Conservation (phyloP, 2,329 filamentous ascomycete species). For the Aspergillus quadricinctus region DNA sequence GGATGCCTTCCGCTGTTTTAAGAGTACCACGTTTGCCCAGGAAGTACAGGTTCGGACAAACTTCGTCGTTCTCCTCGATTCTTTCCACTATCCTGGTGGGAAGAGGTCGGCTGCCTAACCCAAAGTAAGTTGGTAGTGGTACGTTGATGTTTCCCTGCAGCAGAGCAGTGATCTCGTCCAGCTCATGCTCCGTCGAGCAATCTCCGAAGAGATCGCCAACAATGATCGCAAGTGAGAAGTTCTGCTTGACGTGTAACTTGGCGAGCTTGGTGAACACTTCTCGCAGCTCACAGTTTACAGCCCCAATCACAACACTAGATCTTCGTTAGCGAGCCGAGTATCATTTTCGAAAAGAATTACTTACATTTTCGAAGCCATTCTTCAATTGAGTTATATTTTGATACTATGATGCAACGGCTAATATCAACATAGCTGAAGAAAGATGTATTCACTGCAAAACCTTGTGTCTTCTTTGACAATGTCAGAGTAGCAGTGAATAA, state of each 20-base stretch:
- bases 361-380: conserved; percentile 58
- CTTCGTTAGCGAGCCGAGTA: conserved; percentile 13
- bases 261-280: conserved; percentile 75
- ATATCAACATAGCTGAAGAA: conserved; percentile 1
- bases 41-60: conserved; percentile 88
- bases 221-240: conserved; percentile 79
- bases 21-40: conserved; percentile 81
- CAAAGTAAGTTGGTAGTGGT: conserved; percentile 86
- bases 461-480: neutral
- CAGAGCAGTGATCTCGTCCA: conserved; percentile 61
- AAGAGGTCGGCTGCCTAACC: conserved; percentile 68
- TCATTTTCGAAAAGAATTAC: conserved; percentile 11
- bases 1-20: conserved; percentile 84
- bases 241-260: conserved; percentile 78
- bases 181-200: conserved; percentile 43
- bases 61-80: conserved; percentile 65
- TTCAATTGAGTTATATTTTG: neutral
- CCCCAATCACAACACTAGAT: conserved; percentile 67
- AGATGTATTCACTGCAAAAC: neutral
- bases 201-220: conserved; percentile 76
- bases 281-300: conserved; percentile 72
- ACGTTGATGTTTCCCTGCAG: conserved; percentile 68
- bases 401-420: conserved; percentile 10
- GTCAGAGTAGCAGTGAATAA: neutral
- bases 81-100: conserved; percentile 67